Evolutionary conservation across 106 monocot genomes (phyloP), one percentile per base, ranked within the genome.

Genomic region (Narthecium ossifragum): DNA sequence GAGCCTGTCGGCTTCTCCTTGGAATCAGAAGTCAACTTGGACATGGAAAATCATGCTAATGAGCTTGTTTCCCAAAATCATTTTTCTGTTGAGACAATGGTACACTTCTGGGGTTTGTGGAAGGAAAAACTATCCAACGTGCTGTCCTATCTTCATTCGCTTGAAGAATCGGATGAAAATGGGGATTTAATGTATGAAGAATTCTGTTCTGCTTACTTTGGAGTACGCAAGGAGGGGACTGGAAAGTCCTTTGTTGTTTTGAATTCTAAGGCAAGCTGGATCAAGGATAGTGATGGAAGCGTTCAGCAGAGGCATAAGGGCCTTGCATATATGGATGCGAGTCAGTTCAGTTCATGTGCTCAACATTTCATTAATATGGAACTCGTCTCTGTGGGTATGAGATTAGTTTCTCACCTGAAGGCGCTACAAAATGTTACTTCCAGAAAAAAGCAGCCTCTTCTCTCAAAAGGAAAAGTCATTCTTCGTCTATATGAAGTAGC

Each of bases 151-250:
- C 26, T 79, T 43, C 21, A 32, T 25, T 57, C 33, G 1, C 8
- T 34, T 53, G 65, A 66, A 46, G 9, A 5, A 31, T 1, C 1
- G 15, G 7, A 36, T 2, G 63, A 57, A 31, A 31, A 57, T 33
- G 46, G 53, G 0, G 22, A 11, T 2, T 43, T 18, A 13, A 18
- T 43, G 17, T 43, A 43, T 9, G 12, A 56, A 45, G 68, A 52
- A 11, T 79, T 79, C 30, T 79, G 71, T 46, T 53, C 61, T 34
- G 61, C 75, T 22, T 84, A 68, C 32, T 67, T 84, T 26, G 79
- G 84, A 3, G 58, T 68, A 18, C 38, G 64, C 55, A 65, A 65
- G 63, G 46, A 50, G 17, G 55, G 32, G 23, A 18, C 24, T 33
- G 5, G 24, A 24, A 54, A 53, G 12, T 0, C 4, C 4, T 84